Base-by-base conservation (phyloP, 2,329 filamentous ascomycete species). In the Diatrype stigma region DNA sequence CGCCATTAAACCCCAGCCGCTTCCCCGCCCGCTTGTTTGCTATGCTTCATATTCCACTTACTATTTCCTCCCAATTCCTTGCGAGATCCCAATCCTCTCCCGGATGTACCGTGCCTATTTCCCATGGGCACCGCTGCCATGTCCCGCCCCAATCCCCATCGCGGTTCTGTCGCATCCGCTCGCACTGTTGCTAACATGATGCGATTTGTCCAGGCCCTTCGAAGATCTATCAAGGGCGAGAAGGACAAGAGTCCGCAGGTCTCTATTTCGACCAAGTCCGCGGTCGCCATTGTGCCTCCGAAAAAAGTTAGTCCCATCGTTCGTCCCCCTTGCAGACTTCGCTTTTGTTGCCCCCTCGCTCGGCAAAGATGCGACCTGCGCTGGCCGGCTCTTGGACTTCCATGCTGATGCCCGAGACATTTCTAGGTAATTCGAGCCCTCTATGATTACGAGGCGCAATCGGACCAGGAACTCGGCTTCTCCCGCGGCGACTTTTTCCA, bases 401-500 rank as follows among this genome's bases (percentile, higher is more conserved):
- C 46, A 51, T 48, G 49, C 59, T 67, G 44, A 65, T 52, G 38
- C 45, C 44, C 45, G 53, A 53, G 45, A 51, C 48, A 49, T 54
- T 14, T 47, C 23, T 64, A 96, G 92, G 92, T 99, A 54, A 99
- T 99, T 70, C 91, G 93, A 77, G 94, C 94, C 28, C 86, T 96
- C 52, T 96, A 96, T 79, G 90, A 95, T 70, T 96, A 96, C 73
- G 81, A 87, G 64, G 89, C 91, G 53, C 81, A 87, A 64, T 83
- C 84, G 53, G 73, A 74, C 48, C 87, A 93, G 68, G 86, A 96
- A 74, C 79, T 99, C 63, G 87, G 88, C 67, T 99, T 99, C 73
- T 90, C 86, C 59, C 89, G 90, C 67, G 94, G 94, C 65, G 94
- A 99, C 70, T 99, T 97, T 71, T 94, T 99, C 69, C 93, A 97